Evolutionary conservation across 2,329 filamentous ascomycete genomes (phyloP).

Genomic region (Anthostomella pinea): DNA sequence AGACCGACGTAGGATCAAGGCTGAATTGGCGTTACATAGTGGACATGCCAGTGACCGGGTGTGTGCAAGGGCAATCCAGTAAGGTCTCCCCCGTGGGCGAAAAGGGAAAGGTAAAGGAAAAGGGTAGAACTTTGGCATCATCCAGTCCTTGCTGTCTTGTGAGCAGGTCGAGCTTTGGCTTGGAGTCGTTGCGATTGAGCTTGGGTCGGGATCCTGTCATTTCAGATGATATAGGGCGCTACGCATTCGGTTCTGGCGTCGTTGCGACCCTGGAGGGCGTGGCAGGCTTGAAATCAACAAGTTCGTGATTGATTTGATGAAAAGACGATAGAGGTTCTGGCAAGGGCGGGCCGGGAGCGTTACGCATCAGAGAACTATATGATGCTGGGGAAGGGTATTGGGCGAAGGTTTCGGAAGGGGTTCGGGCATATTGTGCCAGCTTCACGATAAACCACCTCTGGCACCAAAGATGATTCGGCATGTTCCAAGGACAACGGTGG

Average conservation of each 20-base stretch:
- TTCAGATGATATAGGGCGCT: slow-evolving; percentile 5
- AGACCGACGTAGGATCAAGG: too few species aligned
- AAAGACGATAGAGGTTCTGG: slow-evolving; percentile 4
- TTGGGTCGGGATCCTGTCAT: slow-evolving; percentile 2
- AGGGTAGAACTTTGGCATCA: slow-evolving; percentile 1
- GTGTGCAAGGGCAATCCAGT: too few species aligned
- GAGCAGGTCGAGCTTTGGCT: slow-evolving; percentile 3
- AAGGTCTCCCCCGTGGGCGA: slow-evolving; percentile 3
- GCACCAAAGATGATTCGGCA: not conserved
- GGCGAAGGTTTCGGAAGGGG: not conserved
- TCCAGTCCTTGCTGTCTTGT: slow-evolving; percentile 1
- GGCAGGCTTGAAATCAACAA: not conserved
- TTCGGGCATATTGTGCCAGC: not conserved
- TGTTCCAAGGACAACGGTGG: slow-evolving; percentile 3
- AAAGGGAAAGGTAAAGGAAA: slow-evolving; percentile 3
- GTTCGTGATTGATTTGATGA: slow-evolving; percentile 3
- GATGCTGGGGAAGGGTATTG: slow-evolving; percentile 1
- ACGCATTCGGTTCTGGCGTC: slow-evolving; percentile 2
- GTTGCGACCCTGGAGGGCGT: not conserved
- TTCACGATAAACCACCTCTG: slow-evolving; percentile 1
- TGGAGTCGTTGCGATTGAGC: not conserved
- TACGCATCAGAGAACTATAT: slow-evolving; percentile 3
- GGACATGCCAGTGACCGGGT: too few species aligned
- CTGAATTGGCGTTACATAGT: too few species aligned
- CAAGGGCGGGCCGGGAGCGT: slow-evolving; percentile 2